A percentile compares a stretch with the other conserved stretches of the same genome.
These are phyloP conservation scores for Sergeia podlipaevii DNA, from an alignment of 208 protist genomes.

Conservation along the genomic window DNA sequence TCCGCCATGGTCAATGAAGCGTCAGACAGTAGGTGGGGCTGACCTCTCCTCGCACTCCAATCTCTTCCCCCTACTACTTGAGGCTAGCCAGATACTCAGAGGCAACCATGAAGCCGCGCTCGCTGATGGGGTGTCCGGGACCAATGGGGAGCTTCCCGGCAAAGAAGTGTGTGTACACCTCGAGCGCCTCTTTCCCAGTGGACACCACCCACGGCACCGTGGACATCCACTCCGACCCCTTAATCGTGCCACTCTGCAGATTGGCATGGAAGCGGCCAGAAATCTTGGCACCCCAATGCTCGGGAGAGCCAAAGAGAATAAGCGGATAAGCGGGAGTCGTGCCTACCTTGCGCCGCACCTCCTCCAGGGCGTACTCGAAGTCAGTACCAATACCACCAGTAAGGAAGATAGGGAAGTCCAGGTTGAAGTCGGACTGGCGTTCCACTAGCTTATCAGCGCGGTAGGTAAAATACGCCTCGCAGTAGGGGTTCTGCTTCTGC, in stretches of 20 bases:
- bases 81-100: slow-evolving; percentile 42
- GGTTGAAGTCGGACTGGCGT: slow-evolving; percentile 92
- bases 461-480: slow-evolving; percentile 92
- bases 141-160: slow-evolving; percentile 69
- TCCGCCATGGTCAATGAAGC: slow-evolving; percentile 24
- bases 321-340: slow-evolving; percentile 79
- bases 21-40: too few relatives aligned
- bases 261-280: slow-evolving; percentile 76
- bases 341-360: slow-evolving; percentile 92
- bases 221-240: slow-evolving; percentile 92
- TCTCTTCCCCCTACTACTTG: not conserved
- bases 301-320: slow-evolving; percentile 79
- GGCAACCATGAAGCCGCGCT: slow-evolving; percentile 86
- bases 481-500: slow-evolving; percentile 88
- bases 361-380: slow-evolving; percentile 93
- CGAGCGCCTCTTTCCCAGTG: slow-evolving; percentile 80
- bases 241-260: slow-evolving; percentile 77
- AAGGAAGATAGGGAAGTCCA: slow-evolving; percentile 93
- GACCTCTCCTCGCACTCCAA: not conserved
- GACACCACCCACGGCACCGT: slow-evolving; percentile 87
- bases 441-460: slow-evolving; percentile 90
- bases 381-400: slow-evolving; percentile 91
- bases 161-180: slow-evolving; percentile 88
- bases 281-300: slow-evolving; percentile 83
- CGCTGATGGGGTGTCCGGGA: slow-evolving; percentile 55